Evolutionary conservation across 495 filamentous ascomycete species (phyloP).

Genomic region (Penicillium nucicola): DNA sequence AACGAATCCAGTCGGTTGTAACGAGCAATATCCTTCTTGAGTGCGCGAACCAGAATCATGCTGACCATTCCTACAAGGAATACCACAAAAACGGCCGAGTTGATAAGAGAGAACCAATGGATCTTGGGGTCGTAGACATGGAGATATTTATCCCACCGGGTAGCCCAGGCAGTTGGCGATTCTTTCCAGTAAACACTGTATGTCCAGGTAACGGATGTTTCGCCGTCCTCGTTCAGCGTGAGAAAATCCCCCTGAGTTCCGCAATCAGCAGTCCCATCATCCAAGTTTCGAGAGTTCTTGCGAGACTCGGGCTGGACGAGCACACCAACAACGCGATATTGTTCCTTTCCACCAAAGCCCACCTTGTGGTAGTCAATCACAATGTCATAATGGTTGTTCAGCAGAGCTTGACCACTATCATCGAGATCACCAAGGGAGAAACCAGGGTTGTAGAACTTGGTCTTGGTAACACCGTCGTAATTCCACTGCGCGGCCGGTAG

Average conservation of each 20-base stretch:
- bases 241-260: slow-evolving; percentile 50
- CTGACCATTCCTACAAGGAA: slow-evolving; percentile 88
- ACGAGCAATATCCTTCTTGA: slow-evolving; percentile 90
- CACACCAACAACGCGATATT: slow-evolving; percentile 87
- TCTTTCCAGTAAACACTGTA: slow-evolving; percentile 86
- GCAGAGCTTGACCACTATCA: slow-evolving; percentile 50
- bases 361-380: slow-evolving; percentile 88
- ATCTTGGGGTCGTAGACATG: slow-evolving; percentile 95
- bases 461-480: slow-evolving; percentile 66
- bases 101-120: slow-evolving; percentile 97
- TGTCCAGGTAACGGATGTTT: slow-evolving; percentile 76
- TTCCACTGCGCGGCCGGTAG: slow-evolving; percentile 82
- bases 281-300: slow-evolving; percentile 51
- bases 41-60: slow-evolving; percentile 79
- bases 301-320: slow-evolving; percentile 77
- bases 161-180: slow-evolving; percentile 84
- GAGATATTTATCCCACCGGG: slow-evolving; percentile 96
- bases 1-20: slow-evolving; percentile 91
- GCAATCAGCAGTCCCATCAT: slow-evolving; percentile 60
- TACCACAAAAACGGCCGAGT: slow-evolving; percentile 87
- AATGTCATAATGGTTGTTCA: slow-evolving; percentile 96
- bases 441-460: slow-evolving; percentile 79
- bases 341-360: slow-evolving; percentile 47
- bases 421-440: slow-evolving; percentile 75
- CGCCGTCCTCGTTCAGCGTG: slow-evolving; percentile 59